Conservation (phyloP, 495 filamentous ascomycete species). For the Massariosphaeria phaeospora region DNA sequence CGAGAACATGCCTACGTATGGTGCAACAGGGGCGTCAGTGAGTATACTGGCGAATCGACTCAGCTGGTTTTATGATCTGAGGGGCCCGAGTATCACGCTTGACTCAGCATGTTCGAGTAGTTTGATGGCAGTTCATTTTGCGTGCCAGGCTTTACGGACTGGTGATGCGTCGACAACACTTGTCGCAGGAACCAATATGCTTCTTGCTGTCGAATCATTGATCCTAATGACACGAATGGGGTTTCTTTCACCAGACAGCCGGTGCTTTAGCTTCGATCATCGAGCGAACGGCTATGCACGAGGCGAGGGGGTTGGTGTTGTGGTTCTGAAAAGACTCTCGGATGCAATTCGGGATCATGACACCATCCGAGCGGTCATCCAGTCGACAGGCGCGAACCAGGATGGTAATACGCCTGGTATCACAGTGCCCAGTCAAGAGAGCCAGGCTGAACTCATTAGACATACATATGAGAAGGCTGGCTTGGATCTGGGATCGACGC, state of each 20-base stretch:
- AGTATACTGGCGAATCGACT: slow-evolving; percentile 3
- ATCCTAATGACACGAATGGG: not conserved
- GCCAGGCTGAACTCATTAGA: slow-evolving; percentile 9
- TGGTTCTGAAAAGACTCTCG: slow-evolving; percentile 44
- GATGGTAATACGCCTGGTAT: slow-evolving; percentile 4
- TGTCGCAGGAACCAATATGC: not conserved
- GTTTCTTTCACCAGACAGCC: not conserved
- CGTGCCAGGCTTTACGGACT: not conserved
- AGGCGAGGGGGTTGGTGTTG: not conserved
- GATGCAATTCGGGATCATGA: slow-evolving; percentile 44
- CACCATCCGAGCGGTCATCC: slow-evolving; percentile 45
- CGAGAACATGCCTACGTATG: not conserved
- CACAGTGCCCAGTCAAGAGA: not conserved
- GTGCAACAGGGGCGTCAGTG: not conserved
- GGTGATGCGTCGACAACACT: not conserved
- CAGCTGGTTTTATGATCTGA: slow-evolving; percentile 3
- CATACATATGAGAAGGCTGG: not conserved
- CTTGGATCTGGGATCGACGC: not conserved
- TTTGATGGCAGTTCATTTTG: not conserved
- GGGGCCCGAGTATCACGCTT: slow-evolving; percentile 2
- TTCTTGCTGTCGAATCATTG: not conserved
- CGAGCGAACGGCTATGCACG: slow-evolving; percentile 9
- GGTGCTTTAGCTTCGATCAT: slow-evolving; percentile 17
- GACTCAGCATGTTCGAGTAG: slow-evolving; percentile 3
- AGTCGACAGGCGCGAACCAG: slow-evolving; percentile 37